Conservation (phyloP, 352 stramenopile species). For the Phytophthora tentaculata region DNA sequence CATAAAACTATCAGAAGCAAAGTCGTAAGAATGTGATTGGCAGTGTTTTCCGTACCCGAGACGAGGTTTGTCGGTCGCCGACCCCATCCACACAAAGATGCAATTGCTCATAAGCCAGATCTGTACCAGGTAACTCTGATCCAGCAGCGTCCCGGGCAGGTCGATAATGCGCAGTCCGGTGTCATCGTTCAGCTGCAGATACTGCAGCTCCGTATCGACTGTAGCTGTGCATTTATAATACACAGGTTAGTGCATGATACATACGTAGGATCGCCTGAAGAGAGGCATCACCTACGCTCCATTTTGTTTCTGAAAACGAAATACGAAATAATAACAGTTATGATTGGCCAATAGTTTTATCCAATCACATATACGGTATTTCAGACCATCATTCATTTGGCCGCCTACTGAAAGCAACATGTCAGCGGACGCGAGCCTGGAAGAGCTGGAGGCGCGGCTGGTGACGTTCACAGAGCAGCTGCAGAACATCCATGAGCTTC, state of each 20-base stretch:
- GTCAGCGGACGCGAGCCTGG: constrained; percentile 50
- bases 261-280: background rate
- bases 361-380: constrained; percentile 1
- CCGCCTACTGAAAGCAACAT: constrained; percentile 9
- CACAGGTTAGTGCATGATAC: background rate
- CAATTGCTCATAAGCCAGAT: constrained; percentile 73
- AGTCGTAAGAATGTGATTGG: background rate
- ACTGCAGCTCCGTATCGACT: constrained; percentile 15
- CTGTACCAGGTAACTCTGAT: constrained; percentile 75
- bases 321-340: background rate
- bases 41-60: constrained; percentile 14
- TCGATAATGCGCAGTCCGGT: constrained; percentile 53
- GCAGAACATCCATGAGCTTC: constrained; percentile 80
- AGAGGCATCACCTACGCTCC: constrained; percentile 4
- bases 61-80: constrained; percentile 48
- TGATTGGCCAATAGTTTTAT: constrained; percentile 14
- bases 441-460: constrained; percentile 80
- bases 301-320: background rate
- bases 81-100: constrained; percentile 84
- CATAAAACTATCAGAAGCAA: background rate
- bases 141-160: constrained; percentile 59
- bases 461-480: constrained; percentile 84
- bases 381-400: background rate
- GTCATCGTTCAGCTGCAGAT: constrained; percentile 23
- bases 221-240: constrained; percentile 5